Evolutionary conservation across 2,329 filamentous ascomycete genomes (phyloP).

Genomic region (Ascochyta rabiei): DNA sequence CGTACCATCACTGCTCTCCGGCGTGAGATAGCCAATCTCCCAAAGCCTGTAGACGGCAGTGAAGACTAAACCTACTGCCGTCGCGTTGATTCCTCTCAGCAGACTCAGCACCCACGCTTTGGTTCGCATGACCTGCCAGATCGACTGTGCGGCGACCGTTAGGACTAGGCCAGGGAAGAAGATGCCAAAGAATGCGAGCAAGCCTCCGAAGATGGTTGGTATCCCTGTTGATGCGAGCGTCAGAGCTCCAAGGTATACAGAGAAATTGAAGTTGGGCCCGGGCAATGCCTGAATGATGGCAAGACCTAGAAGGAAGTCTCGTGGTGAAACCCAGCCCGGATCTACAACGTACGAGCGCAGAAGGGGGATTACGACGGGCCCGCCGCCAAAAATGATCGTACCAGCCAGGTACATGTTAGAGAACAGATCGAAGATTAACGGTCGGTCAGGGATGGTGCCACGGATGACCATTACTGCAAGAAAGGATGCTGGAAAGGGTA

Average conservation of each 20-base stretch:
- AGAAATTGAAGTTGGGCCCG: constrained; percentile 65
- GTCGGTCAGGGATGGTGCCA: constrained; percentile 46
- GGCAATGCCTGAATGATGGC: constrained; percentile 75
- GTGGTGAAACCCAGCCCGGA: constrained; percentile 71
- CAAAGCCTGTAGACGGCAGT: constrained; percentile 54
- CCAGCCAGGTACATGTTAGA: constrained; percentile 76
- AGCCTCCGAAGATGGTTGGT: constrained; percentile 42
- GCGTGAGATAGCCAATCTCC: constrained; percentile 52
- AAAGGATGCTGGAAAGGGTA: constrained; percentile 55
- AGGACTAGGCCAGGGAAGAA: constrained; percentile 50
- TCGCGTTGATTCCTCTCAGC: constrained; percentile 50
- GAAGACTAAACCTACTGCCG: constrained; percentile 52
- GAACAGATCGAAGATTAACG: constrained; percentile 66
- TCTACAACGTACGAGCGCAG: constrained; percentile 61
- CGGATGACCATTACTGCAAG: constrained; percentile 60
- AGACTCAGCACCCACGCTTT: constrained; percentile 43
- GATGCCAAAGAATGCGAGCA: constrained; percentile 50
- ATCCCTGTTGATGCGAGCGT: constrained; percentile 35
- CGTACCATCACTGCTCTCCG: constrained; percentile 42
- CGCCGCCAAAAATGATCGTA: constrained; percentile 60
- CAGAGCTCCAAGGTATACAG: constrained; percentile 51
- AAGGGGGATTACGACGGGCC: constrained; percentile 54
- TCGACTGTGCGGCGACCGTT: constrained; percentile 44
- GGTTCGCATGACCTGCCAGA: constrained; percentile 49
- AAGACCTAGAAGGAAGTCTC: constrained; percentile 75